Evolutionary conservation across 2,329 filamentous ascomycete genomes (phyloP).

Genomic region (Ophiobolus disseminans): DNA sequence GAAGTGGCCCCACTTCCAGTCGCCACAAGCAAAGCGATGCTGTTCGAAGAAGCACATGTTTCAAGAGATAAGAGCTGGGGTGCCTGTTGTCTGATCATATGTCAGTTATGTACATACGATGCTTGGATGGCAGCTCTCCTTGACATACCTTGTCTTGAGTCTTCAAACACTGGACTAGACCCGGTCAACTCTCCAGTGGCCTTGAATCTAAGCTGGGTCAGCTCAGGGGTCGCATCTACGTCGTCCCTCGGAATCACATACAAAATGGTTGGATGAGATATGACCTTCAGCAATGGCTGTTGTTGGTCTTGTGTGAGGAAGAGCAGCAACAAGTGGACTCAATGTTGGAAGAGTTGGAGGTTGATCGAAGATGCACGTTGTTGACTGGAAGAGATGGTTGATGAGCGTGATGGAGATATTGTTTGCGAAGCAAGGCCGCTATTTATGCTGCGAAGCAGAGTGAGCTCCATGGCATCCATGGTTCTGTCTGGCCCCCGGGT

Average conservation of each 20-base stretch:
- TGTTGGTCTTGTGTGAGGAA: slow-evolving; percentile 14
- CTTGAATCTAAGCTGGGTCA: slow-evolving; percentile 34
- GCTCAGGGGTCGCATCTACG: slow-evolving; percentile 34
- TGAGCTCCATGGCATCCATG: slow-evolving; percentile 30
- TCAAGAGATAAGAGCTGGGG: slow-evolving; percentile 41
- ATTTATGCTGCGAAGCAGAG: slow-evolving; percentile 50
- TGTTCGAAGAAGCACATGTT: slow-evolving; percentile 97
- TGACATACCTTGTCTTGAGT: slow-evolving; percentile 38
- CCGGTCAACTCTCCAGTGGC: slow-evolving; percentile 33
- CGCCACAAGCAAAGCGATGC: slow-evolving; percentile 82
- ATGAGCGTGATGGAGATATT: slow-evolving; percentile 38
- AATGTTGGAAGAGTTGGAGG: slow-evolving; percentile 41
- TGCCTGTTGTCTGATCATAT: slow-evolving; percentile 34
- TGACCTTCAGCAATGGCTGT: slow-evolving; percentile 15
- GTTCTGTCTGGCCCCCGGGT: slow-evolving; percentile 35
- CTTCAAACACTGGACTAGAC: slow-evolving; percentile 28
- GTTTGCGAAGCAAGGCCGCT: slow-evolving; percentile 38
- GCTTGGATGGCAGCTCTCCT: slow-evolving; percentile 38
- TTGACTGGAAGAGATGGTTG: slow-evolving; percentile 39
- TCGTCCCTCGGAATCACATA: slow-evolving; percentile 34
- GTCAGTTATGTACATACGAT: slow-evolving; percentile 36
- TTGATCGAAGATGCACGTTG: slow-evolving; percentile 28
- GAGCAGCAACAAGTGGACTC: slow-evolving; percentile 32
- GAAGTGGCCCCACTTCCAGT: slow-evolving; percentile 95
- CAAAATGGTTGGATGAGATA: slow-evolving; percentile 44